phyloP scores from a whole-genome alignment of 2,329 filamentous ascomycete genomes.

The Diaporthe caulivora region DNA sequence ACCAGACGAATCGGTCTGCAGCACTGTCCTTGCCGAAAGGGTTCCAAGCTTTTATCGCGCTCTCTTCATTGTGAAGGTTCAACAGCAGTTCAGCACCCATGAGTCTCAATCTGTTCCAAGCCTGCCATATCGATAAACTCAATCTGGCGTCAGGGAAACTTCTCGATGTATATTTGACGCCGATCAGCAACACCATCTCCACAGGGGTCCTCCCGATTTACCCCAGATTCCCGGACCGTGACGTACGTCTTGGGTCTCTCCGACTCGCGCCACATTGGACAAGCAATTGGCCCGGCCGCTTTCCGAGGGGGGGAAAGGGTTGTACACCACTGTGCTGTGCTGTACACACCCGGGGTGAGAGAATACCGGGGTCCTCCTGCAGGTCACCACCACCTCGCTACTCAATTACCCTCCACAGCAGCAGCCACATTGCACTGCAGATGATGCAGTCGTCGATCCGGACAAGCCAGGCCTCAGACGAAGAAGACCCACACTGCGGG shows the following conservation, averaged over 20 bases:
- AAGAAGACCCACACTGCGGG: slow-evolving; percentile 23
- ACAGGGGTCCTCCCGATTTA: slow-evolving; percentile 34
- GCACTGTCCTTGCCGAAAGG: not conserved
- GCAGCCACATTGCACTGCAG: slow-evolving; percentile 30
- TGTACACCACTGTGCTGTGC: not conserved
- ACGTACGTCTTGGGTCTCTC: slow-evolving; percentile 33
- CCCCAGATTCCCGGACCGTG: slow-evolving; percentile 35
- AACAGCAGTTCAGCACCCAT: not conserved
- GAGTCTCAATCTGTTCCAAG: not conserved
- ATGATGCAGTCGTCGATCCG: slow-evolving; percentile 18
- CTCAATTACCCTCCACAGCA: slow-evolving; percentile 20
- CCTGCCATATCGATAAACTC: not conserved
- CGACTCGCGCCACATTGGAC: slow-evolving; percentile 21
- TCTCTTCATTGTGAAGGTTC: not conserved
- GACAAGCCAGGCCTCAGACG: not conserved
- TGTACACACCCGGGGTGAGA: not conserved
- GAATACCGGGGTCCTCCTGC: slow-evolving; percentile 3
- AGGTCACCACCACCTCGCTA: slow-evolving; percentile 25
- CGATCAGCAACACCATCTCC: slow-evolving; percentile 28
- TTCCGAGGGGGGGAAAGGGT: not conserved
- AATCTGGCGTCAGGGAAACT: not conserved
- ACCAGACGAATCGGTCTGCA: not conserved
- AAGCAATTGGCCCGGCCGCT: slow-evolving; percentile 30
- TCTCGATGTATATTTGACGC: not conserved
- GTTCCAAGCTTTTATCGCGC: not conserved